Conservation (phyloP, 2,329 filamentous ascomycete genomes). For the Colletotrichum sansevieriae region DNA sequence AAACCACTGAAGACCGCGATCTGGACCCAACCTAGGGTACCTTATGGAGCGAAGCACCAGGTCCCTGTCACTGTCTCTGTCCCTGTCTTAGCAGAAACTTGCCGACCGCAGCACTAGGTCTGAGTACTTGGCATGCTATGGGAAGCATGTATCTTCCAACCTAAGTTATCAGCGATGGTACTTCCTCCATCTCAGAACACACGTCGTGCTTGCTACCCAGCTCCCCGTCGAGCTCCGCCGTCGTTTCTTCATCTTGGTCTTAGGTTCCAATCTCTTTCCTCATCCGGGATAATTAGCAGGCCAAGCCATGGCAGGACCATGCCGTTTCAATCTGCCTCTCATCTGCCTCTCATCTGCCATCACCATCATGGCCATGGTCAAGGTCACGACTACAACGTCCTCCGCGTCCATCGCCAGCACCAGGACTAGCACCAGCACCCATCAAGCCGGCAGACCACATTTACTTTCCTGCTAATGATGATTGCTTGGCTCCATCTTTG, state of each 20-base stretch:
- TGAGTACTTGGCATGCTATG: background rate
- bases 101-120: constrained; percentile 21
- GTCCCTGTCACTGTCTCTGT: no score
- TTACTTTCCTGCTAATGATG: constrained; percentile 5
- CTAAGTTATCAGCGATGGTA: background rate
- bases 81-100: constrained; percentile 25
- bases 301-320: constrained; percentile 7
- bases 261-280: constrained; percentile 17
- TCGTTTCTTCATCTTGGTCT: constrained; percentile 26
- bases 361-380: background rate
- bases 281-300: constrained; percentile 26
- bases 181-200: background rate
- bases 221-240: constrained; percentile 19
- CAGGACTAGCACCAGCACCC: background rate
- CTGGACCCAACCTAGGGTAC: background rate
- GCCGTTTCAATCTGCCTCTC: background rate
- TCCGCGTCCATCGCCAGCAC: background rate
- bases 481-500: background rate
- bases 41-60: no score
- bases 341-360: constrained; percentile 19
- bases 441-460: constrained; percentile 1
- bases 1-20: constrained; percentile 1
- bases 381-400: no score
- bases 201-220: constrained; percentile 6
- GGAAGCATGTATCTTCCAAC: background rate